These are phyloP conservation scores for Plasmodium cynomolgi DNA, from an alignment of 169 alveolate species.

Conservation along the genomic window DNA sequence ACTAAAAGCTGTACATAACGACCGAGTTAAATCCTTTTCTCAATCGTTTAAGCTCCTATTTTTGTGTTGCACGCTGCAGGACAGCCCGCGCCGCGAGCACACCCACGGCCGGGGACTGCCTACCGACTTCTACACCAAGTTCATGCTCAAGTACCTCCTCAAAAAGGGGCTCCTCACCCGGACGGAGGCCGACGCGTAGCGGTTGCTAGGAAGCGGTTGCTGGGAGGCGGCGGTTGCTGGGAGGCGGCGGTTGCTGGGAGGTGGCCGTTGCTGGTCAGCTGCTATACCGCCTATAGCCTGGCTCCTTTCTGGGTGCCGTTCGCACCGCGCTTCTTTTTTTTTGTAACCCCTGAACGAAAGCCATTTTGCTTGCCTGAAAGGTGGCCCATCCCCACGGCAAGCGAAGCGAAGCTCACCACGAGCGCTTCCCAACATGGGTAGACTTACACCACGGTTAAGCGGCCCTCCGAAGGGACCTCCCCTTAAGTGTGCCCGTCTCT, in stretches of 20 bases:
- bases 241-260: not conserved
- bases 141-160: constrained; percentile 28
- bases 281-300: too few species aligned
- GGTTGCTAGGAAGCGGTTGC: not conserved
- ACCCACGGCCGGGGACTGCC: constrained; percentile 62
- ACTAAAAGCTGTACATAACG: constrained; percentile 77
- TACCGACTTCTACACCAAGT: constrained; percentile 44
- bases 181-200: not conserved
- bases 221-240: too few species aligned
- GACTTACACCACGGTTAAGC: not conserved
- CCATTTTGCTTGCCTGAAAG: not conserved
- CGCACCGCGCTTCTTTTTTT: not conserved
- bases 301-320: not conserved
- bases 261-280: not conserved
- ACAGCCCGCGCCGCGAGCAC: constrained; percentile 34
- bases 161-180: not conserved
- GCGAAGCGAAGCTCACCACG: not conserved
- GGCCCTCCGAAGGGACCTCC: not conserved
- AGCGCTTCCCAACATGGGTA: not conserved
- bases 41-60: constrained; percentile 26
- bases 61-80: constrained; percentile 48
- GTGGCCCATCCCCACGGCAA: not conserved
- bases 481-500: not conserved
- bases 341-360: not conserved
- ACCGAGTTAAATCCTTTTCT: constrained; percentile 64